Base-by-base conservation (phyloP, 768 basidiomycete species). In the Naganishia vaughanmartiniae region DNA sequence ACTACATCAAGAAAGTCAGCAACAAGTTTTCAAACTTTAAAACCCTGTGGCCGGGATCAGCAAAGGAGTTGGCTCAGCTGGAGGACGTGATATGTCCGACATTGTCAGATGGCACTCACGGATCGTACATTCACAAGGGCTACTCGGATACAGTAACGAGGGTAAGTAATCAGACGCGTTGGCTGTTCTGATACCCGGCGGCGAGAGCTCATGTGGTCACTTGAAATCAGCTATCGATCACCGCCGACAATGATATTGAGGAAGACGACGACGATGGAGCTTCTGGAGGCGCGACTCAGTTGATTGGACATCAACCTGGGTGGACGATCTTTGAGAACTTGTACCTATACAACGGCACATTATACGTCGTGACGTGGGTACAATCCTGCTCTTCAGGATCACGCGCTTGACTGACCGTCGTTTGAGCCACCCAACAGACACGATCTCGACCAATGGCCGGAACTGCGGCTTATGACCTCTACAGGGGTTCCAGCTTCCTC, bases 401-500 rank as follows among this genome's bases (percentile, higher is more conserved):
- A 2, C 56, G 26, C 21, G 14, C 12, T 24, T 34, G 6, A 24
- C 54, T 58, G 5, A 53, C 36, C 48, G 12, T 28, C 6, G 36
- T 6, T 26, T n/a, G 9, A 48, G 0, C 28, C 33, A 67, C 28
- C 15, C 0, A 17, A 21, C 63, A 80, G 78, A 4, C 73, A 78
- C 45, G 73, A 77, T 30, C 63, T 33, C 7, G 19, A 34, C 12
- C 66, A 72, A 33, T 81, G 76, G 75, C 80, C 80, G 10, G 75
- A 77, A 54, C 54, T 79, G 31, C 76, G 81, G 31, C 79, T 87
- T 78, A 89, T 92, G 83, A 89, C 85, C 0, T 90, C 89, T 66
- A 88, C 87, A 0, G 87, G 88, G 19, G 81, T 90, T 9, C 76
- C 83, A 0, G 88, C 89, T 0, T 76, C 82, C 42, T 86, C 86